Conservation (phyloP, 2,329 filamentous ascomycete genomes). For the Fusarium kyushuense region DNA sequence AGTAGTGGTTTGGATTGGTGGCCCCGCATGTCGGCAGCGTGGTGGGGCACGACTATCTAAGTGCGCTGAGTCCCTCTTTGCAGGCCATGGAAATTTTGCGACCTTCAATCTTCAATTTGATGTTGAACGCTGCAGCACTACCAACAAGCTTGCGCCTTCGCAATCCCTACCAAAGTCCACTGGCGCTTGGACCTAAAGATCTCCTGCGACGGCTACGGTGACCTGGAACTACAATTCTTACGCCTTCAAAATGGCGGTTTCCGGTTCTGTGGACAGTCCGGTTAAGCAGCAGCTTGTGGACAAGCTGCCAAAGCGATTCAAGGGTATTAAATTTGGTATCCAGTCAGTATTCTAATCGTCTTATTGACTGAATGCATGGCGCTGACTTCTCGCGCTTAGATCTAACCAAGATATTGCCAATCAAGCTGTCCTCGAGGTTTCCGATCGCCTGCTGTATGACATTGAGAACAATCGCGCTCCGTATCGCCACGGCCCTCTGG, state of each 20-base stretch:
- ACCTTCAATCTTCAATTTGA: slow-evolving; percentile 13
- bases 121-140: not conserved
- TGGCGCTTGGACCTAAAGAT: not conserved
- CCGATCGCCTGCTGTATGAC: slow-evolving; percentile 94
- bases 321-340: slow-evolving; percentile 93
- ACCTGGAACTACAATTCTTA: not conserved
- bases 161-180: not conserved
- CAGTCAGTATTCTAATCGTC: slow-evolving; percentile 66
- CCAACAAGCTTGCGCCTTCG: slow-evolving; percentile 3
- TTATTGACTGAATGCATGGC: not conserved
- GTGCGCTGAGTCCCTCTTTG: slow-evolving; percentile 32
- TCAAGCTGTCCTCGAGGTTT: slow-evolving; percentile 93
- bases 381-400: slow-evolving; percentile 56
- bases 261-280: slow-evolving; percentile 49
- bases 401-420: slow-evolving; percentile 95
- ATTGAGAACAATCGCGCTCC: slow-evolving; percentile 81
- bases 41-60: slow-evolving; percentile 46
- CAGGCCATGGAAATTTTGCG: slow-evolving; percentile 44
- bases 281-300: slow-evolving; percentile 92
- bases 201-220: not conserved
- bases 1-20: slow-evolving; percentile 7
- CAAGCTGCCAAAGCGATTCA: slow-evolving; percentile 89
- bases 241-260: slow-evolving; percentile 24
- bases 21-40: slow-evolving; percentile 39
- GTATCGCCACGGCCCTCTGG: slow-evolving; percentile 86